phyloP scores from a whole-genome alignment of 192 early-diverging fungal species.

The Helicostylum pulchrum region DNA sequence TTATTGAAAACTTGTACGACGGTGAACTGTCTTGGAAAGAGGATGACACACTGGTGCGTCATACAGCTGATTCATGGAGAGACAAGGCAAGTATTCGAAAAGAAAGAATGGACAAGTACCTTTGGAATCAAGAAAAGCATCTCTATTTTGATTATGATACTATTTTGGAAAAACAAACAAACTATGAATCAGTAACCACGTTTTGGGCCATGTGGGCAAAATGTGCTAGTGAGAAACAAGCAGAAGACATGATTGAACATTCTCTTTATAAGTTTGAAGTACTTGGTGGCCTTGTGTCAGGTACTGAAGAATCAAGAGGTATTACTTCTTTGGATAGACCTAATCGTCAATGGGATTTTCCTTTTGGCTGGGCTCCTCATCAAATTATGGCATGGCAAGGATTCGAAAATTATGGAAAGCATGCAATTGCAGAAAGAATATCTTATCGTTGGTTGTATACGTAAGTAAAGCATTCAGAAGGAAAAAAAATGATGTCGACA shows the following conservation, averaged over 20 bases:
- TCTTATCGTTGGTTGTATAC: conserved; percentile 97
- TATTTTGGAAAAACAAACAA: conserved; percentile 52
- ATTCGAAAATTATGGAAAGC: conserved; percentile 78
- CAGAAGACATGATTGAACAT: conserved; percentile 64
- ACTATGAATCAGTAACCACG: conserved; percentile 87
- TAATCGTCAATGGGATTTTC: conserved; percentile 95
- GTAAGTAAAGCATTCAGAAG: conserved; percentile 31
- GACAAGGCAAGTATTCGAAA: conserved; percentile 59
- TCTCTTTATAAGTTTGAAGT: conserved; percentile 85
- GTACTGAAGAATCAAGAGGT: conserved; percentile 90
- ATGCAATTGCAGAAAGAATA: conserved; percentile 65
- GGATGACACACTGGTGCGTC: conserved; percentile 36
- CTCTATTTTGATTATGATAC: conserved; percentile 95
- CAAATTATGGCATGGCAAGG: conserved; percentile 97
- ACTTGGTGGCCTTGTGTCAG: conserved; percentile 85
- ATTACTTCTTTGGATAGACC: conserved; percentile 75
- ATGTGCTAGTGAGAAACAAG: conserved; percentile 72
- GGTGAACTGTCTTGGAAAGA: conserved; percentile 28
- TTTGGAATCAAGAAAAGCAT: conserved; percentile 78
- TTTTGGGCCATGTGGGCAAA: conserved; percentile 93
- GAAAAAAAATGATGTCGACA: background rate
- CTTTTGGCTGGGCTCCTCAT: conserved; percentile 97
- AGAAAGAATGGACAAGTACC: conserved; percentile 69
- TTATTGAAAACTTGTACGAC: conserved; percentile 60
- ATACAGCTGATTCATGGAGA: conserved; percentile 58